Percentiles rank a stretch among this genome's conserved stretches.
Evolutionary conservation across 139 green algal genomes (phyloP).

Genomic region (Tetraselmis striata): DNA sequence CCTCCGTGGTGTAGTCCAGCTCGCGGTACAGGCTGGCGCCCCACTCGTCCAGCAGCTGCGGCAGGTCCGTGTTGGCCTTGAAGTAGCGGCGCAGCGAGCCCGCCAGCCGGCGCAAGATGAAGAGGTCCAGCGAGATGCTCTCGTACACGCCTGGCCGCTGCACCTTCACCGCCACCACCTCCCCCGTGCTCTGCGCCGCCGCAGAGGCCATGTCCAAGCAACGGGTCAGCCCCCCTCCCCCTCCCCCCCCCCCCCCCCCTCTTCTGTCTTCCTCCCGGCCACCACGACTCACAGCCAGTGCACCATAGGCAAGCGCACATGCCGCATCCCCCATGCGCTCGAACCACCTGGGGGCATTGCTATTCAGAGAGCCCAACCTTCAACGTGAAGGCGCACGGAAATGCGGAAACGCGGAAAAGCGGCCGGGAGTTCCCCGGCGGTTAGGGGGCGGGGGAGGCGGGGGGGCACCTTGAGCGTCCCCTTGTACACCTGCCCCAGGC

Average conservation of each 20-base stretch:
- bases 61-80: slow-evolving; percentile 60
- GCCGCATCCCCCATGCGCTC: slow-evolving; percentile 27
- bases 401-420: too few species aligned
- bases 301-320: not conserved
- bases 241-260: not conserved
- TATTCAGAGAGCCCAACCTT: too few species aligned
- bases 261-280: not conserved
- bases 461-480: not conserved
- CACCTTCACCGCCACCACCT: slow-evolving; percentile 42
- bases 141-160: slow-evolving; percentile 74
- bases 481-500: slow-evolving; percentile 65
- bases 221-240: not conserved
- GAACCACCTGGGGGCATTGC: too few species aligned
- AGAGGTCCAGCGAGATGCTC: slow-evolving; percentile 73
- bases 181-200: not conserved
- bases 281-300: too few species aligned
- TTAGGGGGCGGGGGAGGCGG: not conserved
- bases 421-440: too few species aligned
- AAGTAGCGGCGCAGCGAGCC: slow-evolving; percentile 9
- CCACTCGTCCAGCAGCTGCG: slow-evolving; percentile 85
- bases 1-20: slow-evolving; percentile 79
- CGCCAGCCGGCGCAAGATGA: slow-evolving; percentile 61
- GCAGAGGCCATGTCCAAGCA: not conserved
- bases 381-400: too few species aligned
- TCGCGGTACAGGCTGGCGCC: slow-evolving; percentile 58